These are phyloP conservation scores for Sphaceloma murrayae DNA, from an alignment of 2,329 filamentous ascomycete genomes.

Conservation along the genomic window DNA sequence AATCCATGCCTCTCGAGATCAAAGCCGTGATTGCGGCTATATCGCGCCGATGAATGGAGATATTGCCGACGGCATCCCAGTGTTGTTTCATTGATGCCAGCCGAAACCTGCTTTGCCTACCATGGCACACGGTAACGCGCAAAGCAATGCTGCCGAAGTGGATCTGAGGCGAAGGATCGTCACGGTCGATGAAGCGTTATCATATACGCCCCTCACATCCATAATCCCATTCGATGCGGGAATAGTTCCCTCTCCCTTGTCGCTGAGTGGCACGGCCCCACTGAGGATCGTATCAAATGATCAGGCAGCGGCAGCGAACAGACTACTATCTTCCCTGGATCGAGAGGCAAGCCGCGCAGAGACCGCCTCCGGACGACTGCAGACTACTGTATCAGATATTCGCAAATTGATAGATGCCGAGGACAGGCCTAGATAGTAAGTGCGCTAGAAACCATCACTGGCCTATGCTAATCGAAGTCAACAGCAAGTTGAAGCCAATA, in stretches of 20 bases:
- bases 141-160: too few relatives aligned
- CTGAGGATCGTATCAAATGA: conserved; percentile 29
- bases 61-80: too few relatives aligned
- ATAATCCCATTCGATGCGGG: conserved; percentile 62
- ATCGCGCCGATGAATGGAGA: too few relatives aligned
- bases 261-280: conserved; percentile 33
- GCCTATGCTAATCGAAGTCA: not conserved
- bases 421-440: conserved; percentile 44
- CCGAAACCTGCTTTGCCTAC: too few relatives aligned
- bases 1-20: too few relatives aligned
- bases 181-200: conserved; percentile 62
- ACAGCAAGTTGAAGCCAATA: conserved; percentile 3
- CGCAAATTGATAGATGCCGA: conserved; percentile 62
- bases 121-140: too few relatives aligned
- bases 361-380: conserved; percentile 54
- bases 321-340: conserved; percentile 58
- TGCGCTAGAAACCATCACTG: not conserved
- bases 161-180: conserved; percentile 28
- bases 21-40: too few relatives aligned
- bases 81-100: not conserved
- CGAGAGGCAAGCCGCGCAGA: conserved; percentile 53
- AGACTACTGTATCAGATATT: conserved; percentile 64
- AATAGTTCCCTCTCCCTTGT: conserved; percentile 37
- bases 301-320: conserved; percentile 43
- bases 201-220: conserved; percentile 73